Conservation (phyloP, 2,329 filamentous ascomycete species). For the Hirsutella thompsonii region DNA sequence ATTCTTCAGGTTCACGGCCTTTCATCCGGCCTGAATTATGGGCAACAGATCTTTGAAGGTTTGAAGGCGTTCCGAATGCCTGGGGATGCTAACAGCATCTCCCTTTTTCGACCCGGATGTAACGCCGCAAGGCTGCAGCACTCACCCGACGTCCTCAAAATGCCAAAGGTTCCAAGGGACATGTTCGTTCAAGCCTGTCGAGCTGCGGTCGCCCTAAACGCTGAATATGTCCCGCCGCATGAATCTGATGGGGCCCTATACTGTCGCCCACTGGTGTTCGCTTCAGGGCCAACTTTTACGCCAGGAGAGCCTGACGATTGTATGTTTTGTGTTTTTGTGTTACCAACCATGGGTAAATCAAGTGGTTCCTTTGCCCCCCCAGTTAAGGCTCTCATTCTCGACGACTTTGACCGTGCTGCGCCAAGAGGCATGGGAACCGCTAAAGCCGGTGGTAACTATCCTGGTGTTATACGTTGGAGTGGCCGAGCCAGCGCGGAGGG, state of each 20-base stretch:
- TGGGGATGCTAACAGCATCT: slow-evolving; percentile 45
- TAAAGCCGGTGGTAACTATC: slow-evolving; percentile 96
- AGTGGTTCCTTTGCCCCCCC: too few relatives aligned
- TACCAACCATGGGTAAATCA: too few relatives aligned
- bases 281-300: slow-evolving; percentile 73
- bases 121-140: slow-evolving; percentile 78
- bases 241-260: slow-evolving; percentile 87
- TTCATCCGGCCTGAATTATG: slow-evolving; percentile 90
- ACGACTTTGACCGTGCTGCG: slow-evolving; percentile 75
- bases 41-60: slow-evolving; percentile 95
- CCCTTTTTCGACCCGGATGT: slow-evolving; percentile 75
- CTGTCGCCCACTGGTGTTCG: slow-evolving; percentile 78
- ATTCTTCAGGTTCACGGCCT: slow-evolving; percentile 86
- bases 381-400: slow-evolving; percentile 77
- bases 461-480: slow-evolving; percentile 78
- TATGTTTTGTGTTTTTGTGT: slow-evolving; percentile 79
- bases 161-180: slow-evolving; percentile 65
- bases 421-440: slow-evolving; percentile 80
- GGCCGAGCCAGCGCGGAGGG: slow-evolving; percentile 67
- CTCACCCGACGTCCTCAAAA: slow-evolving; percentile 70
- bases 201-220: too few relatives aligned
- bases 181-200: slow-evolving; percentile 38
- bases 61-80: slow-evolving; percentile 87
- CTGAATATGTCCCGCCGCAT: slow-evolving; percentile 71
- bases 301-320: slow-evolving; percentile 84